Conservation (phyloP, 2,329 filamentous ascomycete species). For the Penicillium sp. region DNA sequence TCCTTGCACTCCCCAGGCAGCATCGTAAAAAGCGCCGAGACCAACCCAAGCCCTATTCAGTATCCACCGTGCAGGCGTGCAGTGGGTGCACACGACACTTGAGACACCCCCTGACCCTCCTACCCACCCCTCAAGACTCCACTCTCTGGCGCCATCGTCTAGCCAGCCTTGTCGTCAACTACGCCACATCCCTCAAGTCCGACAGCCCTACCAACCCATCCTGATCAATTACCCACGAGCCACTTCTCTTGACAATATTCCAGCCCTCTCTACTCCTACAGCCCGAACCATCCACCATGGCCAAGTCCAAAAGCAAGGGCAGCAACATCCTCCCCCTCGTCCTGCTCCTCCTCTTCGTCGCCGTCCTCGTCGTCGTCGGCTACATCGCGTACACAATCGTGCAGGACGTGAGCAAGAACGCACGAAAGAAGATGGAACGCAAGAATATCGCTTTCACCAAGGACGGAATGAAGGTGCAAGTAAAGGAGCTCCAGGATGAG, state of each 20-base stretch:
- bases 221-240: background rate
- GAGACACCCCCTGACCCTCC: background rate
- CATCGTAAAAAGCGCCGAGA: background rate
- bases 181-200: background rate
- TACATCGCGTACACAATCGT: slow-evolving; percentile 61
- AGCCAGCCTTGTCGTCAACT: background rate
- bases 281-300: slow-evolving; percentile 16
- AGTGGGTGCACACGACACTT: no score
- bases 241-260: background rate
- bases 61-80: background rate
- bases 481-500: slow-evolving; percentile 60
- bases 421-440: slow-evolving; percentile 63
- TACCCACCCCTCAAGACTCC: background rate
- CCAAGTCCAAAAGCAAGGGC: slow-evolving; percentile 16
- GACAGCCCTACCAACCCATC: background rate
- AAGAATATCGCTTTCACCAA: slow-evolving; percentile 62
- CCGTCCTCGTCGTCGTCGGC: slow-evolving; percentile 54
- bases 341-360: slow-evolving; percentile 57
- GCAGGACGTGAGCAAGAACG: slow-evolving; percentile 59
- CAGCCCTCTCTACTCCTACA: slow-evolving; percentile 2
- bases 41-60: background rate
- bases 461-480: slow-evolving; percentile 62
- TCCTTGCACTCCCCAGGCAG: background rate
- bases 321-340: slow-evolving; percentile 56
- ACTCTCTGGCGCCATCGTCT: background rate